These are phyloP conservation scores for Fusarium secorum DNA, from an alignment of 2,329 filamentous ascomycete genomes.

Conservation along the genomic window DNA sequence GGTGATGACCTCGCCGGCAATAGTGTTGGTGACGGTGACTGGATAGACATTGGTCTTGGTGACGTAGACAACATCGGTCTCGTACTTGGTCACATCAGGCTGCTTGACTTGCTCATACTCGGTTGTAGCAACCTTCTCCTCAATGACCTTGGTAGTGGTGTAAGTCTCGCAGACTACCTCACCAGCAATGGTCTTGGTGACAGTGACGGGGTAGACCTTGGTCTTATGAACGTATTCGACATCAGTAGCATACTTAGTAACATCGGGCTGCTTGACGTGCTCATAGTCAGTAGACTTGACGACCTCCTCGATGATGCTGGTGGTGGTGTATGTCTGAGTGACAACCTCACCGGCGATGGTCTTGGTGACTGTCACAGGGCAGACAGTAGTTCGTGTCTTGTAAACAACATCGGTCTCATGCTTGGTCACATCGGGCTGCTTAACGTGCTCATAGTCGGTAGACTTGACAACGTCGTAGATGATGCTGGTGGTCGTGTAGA, in stretches of 20 bases:
- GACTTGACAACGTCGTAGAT: constrained; percentile 40
- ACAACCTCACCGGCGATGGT: constrained; percentile 53
- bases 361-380: constrained; percentile 41
- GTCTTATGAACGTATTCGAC: constrained; percentile 54
- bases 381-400: constrained; percentile 54
- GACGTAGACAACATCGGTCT: constrained; percentile 45
- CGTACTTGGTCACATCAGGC: constrained; percentile 47
- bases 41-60: constrained; percentile 56
- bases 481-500: constrained; percentile 43
- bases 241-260: constrained; percentile 45
- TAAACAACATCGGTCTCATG: constrained; percentile 48
- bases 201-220: constrained; percentile 53
- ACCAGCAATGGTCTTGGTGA: constrained; percentile 46
- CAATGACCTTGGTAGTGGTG: constrained; percentile 40
- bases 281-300: constrained; percentile 46
- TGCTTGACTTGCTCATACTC: constrained; percentile 46
- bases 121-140: constrained; percentile 44
- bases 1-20: constrained; percentile 36
- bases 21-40: constrained; percentile 49
- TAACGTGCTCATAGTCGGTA: constrained; percentile 46
- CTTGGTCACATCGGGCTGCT: constrained; percentile 49
- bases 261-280: constrained; percentile 50
- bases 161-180: constrained; percentile 51
- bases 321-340: constrained; percentile 48
- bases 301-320: constrained; percentile 42